Evolutionary conservation across 108 stramenopile species (phyloP), one percentile per base, ranked within the genome.

Genomic region (Chaetoceros muelleri): DNA sequence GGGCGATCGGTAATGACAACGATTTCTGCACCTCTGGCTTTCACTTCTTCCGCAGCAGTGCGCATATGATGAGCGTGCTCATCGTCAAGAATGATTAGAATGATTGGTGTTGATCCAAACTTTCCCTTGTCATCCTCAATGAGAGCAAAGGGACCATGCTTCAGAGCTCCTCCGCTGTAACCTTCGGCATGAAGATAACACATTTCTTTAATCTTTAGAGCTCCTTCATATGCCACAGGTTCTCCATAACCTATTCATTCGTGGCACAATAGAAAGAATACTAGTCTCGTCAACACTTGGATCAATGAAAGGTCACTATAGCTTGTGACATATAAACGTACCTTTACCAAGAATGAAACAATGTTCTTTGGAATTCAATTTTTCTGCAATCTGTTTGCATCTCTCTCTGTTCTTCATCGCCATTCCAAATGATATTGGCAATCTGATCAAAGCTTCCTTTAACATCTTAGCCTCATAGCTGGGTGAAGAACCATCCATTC

Each of bases 131-230:
- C 74, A 60, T 85, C 81, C 57, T 96, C 97, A 56, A 98, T 95
- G 44, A 98, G 69, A 8, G 97, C 97, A 62, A 98, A 96, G 18
- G 97, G 97, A 1, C 97, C 99, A 71, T 99, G 99, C 82, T 99
- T 99, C 61, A 99, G 64, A 26, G 97, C 99, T 25, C 97, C 98
- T 24, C 97, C 99, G 51, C 89, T 88, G 76, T 98, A 98, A 24
- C 87, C 99, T 71, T 99, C 97, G 20, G 99, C 99, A 65, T 99
- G 97, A 8, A 99, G 62, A 65, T 99, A 99, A 59, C 90, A 87
- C 88, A 96, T 97, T 76, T 99, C 99, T 72, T 99, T 99, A 55
- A 99, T 92, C 74, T 99, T 99, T 28, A 99, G 71, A 2, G 99
- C 96, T 1, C 97, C 99, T 71, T 99, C 96, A 55, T 74, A 64